Conservation (phyloP, 1,139 yeast species). For the Nakaseomyces delphensis region DNA sequence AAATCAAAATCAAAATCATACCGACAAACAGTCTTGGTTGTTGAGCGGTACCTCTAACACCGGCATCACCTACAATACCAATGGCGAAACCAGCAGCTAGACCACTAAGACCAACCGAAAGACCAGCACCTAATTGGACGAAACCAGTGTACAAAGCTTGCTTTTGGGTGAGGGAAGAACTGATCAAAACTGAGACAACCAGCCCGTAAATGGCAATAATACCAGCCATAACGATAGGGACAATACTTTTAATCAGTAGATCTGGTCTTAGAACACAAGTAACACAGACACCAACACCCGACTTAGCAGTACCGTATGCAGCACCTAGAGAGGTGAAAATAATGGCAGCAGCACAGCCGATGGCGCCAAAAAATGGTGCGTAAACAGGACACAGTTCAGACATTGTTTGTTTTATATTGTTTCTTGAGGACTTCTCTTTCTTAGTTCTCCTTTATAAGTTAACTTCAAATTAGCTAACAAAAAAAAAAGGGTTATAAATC, state of each 20-base stretch:
- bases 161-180: slow-evolving; percentile 79
- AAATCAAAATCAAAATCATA: slow-evolving; percentile 92
- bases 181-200: slow-evolving; percentile 91
- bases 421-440: neutral
- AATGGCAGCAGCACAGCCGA: slow-evolving; percentile 98
- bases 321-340: slow-evolving; percentile 99
- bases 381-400: slow-evolving; percentile 35
- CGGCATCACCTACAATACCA: slow-evolving; percentile 98
- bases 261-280: slow-evolving; percentile 97
- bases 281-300: slow-evolving; percentile 99
- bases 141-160: slow-evolving; percentile 96
- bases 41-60: slow-evolving; percentile 93
- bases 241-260: slow-evolving; percentile 76
- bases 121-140: slow-evolving; percentile 79
- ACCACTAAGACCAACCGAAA: slow-evolving; percentile 94
- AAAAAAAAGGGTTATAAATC: too few species aligned
- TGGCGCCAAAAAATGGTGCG: slow-evolving; percentile 87
- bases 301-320: slow-evolving; percentile 98
- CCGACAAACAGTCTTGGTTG: slow-evolving; percentile 97
- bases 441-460: neutral
- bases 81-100: slow-evolving; percentile 97
- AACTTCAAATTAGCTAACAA: too few species aligned
- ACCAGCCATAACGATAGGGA: slow-evolving; percentile 99
- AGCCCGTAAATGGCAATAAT: slow-evolving; percentile 97
- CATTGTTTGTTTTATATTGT: slow-evolving; percentile 13